These are phyloP conservation scores for Mimosa bimucronata DNA, from an alignment of 306 rosid genomes.

Conservation along the genomic window DNA sequence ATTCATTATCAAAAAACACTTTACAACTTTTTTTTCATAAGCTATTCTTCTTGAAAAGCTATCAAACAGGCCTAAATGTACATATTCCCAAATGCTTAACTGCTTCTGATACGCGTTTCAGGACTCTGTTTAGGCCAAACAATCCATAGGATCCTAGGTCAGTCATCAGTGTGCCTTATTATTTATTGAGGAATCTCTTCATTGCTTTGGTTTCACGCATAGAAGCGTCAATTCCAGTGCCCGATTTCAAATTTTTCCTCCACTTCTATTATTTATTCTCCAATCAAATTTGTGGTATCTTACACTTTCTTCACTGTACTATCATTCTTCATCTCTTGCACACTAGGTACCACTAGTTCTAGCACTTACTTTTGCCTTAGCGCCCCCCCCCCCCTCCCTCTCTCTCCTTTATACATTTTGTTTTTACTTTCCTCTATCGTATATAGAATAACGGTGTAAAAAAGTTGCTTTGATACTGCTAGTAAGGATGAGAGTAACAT, in stretches of 20 bases:
- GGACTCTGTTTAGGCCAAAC: slow-evolving; percentile 6
- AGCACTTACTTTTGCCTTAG: slow-evolving; percentile 19
- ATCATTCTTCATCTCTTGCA: slow-evolving; percentile 34
- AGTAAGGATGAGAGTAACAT: not conserved
- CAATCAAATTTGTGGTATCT: not conserved
- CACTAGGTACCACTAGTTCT: slow-evolving; percentile 31
- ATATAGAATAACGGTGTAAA: slow-evolving; percentile 29
- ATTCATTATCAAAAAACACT: too few relatives aligned
- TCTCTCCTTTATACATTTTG: too few relatives aligned
- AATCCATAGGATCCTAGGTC: not conserved
- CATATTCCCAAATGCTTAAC: not conserved
- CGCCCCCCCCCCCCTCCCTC: not conserved
- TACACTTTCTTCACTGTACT: slow-evolving; percentile 32
- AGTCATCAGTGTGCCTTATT: slow-evolving; percentile 33
- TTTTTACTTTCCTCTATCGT: not conserved
- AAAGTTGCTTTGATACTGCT: not conserved
- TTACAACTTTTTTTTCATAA: too few relatives aligned
- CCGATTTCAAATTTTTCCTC: not conserved
- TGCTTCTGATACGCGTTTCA: slow-evolving; percentile 16
- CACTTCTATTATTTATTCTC: not conserved
- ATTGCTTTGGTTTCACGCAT: slow-evolving; percentile 51
- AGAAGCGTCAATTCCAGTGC: slow-evolving; percentile 31
- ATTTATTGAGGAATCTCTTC: slow-evolving; percentile 21
- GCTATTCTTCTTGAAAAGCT: too few relatives aligned
- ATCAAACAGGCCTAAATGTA: too few relatives aligned